A percentile compares a stretch with the other conserved stretches of the same genome.
phyloP scores from a whole-genome alignment of 352 stramenopile species.

The Phytophthora hybrid region DNA sequence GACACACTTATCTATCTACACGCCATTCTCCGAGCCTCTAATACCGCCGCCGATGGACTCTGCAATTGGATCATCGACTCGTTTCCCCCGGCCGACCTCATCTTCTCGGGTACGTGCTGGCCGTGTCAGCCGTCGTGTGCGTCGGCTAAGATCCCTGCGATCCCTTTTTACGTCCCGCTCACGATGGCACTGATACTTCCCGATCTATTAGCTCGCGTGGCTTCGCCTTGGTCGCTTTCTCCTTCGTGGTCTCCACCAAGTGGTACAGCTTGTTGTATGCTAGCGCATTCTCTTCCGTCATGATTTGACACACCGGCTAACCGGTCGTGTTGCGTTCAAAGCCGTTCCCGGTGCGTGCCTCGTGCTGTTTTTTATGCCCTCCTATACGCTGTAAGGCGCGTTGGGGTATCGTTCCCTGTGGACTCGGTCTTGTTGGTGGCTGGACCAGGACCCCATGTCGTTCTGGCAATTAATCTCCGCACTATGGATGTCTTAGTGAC shows the following conservation, averaged over 20 bases:
- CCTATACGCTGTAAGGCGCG: too few relatives aligned
- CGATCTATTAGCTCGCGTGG: background rate
- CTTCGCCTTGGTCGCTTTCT: too few relatives aligned
- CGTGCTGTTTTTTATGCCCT: too few relatives aligned
- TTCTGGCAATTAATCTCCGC: too few relatives aligned
- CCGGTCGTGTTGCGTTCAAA: too few relatives aligned
- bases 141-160: background rate
- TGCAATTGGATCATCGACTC: conserved; percentile 39
- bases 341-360: too few relatives aligned
- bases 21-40: background rate
- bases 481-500: too few relatives aligned
- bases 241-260: background rate
- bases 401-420: too few relatives aligned
- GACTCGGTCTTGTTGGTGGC: too few relatives aligned
- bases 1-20: background rate
- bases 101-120: background rate
- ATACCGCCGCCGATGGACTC: conserved; percentile 8
- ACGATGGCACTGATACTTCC: background rate
- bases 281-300: background rate
- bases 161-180: background rate
- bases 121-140: background rate
- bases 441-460: too few relatives aligned
- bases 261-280: conserved; percentile 2
- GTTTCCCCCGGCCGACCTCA: background rate
- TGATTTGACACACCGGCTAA: background rate